Percentiles rank a stretch among this genome's conserved stretches.
Conservation (phyloP, 352 stramenopile genomes). For the Globisporangium alternatum region DNA sequence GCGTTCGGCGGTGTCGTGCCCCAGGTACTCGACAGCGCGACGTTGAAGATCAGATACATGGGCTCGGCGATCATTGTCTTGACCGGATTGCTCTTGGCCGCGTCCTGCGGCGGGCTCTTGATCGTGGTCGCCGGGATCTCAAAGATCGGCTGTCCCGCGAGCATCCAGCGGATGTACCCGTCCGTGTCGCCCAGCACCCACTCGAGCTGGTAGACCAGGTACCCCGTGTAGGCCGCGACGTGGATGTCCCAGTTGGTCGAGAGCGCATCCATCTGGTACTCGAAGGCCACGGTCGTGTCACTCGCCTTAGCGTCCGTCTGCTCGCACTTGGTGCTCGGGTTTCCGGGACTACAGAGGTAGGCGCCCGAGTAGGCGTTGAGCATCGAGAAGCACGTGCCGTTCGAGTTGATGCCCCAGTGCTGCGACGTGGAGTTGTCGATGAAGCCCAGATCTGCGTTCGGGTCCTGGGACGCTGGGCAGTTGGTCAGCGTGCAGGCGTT, state of each 20-base stretch:
- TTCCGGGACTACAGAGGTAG: conserved; percentile 61
- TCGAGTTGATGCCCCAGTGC: conserved; percentile 64
- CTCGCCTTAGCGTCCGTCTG: conserved; percentile 33
- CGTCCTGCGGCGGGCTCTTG: conserved; percentile 43
- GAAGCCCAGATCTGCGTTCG: conserved; percentile 44
- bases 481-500: conserved; percentile 43
- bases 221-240: conserved; percentile 58
- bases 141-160: conserved; percentile 83
- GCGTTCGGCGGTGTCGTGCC: conserved; percentile 63
- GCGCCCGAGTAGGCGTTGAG: conserved; percentile 65
- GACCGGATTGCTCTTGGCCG: conserved; percentile 55
- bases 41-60: conserved; percentile 95
- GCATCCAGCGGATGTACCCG: conserved; percentile 67
- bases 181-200: conserved; percentile 55
- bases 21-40: conserved; percentile 91
- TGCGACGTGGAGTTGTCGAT: conserved; percentile 39
- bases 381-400: conserved; percentile 61
- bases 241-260: conserved; percentile 69
- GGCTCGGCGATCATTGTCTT: conserved; percentile 94
- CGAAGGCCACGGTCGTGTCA: conserved; percentile 54
- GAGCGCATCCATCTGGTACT: conserved; percentile 73
- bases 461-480: conserved; percentile 50
- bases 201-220: conserved; percentile 60
- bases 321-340: conserved; percentile 48
- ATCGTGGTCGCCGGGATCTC: conserved; percentile 74